Percentiles rank a stretch among this genome's conserved stretches.
phyloP scores from a whole-genome alignment of 192 early-diverging fungal species.

The Linnemannia hyalina region DNA sequence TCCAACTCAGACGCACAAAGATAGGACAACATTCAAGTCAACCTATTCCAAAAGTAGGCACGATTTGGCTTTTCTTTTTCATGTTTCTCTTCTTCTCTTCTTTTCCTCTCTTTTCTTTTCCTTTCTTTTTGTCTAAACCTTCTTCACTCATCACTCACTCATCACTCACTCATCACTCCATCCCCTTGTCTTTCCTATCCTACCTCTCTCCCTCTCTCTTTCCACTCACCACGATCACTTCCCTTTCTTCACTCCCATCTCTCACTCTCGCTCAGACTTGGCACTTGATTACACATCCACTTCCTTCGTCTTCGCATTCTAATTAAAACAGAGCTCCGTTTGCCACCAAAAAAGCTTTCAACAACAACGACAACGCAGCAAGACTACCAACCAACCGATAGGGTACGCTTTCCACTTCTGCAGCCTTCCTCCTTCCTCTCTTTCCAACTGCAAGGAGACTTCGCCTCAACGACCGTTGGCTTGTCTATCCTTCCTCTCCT shows the following conservation, averaged over 20 bases:
- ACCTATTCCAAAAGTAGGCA: not conserved
- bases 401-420: not conserved
- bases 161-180: not conserved
- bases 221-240: not conserved
- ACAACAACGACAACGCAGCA: not conserved
- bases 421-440: not conserved
- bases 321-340: not conserved
- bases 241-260: not conserved
- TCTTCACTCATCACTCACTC: not conserved
- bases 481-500: not conserved
- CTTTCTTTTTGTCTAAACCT: not conserved
- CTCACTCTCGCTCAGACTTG: no score
- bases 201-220: not conserved
- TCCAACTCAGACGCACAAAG: slow-evolving; percentile 9
- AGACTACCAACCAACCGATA: not conserved
- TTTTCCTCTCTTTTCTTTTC: not conserved
- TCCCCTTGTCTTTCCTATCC: not conserved
- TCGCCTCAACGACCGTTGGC: no score
- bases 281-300: not conserved
- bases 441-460: not conserved
- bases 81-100: not conserved
- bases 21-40: not conserved
- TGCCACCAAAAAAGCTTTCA: slow-evolving; percentile 2
- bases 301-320: not conserved
- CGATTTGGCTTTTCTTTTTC: not conserved